Evolutionary conservation across 1,139 yeast genomes (phyloP).

Genomic region (Scheffersomyces illinoinensis): DNA sequence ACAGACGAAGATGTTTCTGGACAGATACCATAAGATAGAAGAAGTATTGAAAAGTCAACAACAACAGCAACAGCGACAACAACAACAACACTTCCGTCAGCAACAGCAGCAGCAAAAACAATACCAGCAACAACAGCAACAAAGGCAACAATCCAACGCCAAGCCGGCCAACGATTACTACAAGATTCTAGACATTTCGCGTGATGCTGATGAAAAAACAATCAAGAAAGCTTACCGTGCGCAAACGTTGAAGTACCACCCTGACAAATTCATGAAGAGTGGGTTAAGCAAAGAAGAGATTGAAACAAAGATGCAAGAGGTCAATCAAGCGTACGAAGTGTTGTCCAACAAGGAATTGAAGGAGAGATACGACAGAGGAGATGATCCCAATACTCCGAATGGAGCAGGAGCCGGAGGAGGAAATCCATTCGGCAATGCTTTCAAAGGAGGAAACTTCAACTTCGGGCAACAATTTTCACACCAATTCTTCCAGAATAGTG

Average conservation of each 20-base stretch:
- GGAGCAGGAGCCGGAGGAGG: slow-evolving; percentile 7
- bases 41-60: slow-evolving; percentile 34
- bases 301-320: slow-evolving; percentile 84
- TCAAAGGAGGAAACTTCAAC: slow-evolving; percentile 5
- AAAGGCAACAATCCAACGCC: slow-evolving; percentile 28
- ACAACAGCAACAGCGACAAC: slow-evolving; percentile 44
- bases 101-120: slow-evolving; percentile 42
- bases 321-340: slow-evolving; percentile 91
- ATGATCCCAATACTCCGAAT: slow-evolving; percentile 52
- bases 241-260: slow-evolving; percentile 81
- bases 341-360: slow-evolving; percentile 66
- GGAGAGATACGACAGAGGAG: slow-evolving; percentile 65
- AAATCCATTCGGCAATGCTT: slow-evolving; percentile 5
- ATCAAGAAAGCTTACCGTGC: slow-evolving; percentile 82
- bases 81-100: slow-evolving; percentile 50
- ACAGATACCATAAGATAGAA: slow-evolving; percentile 28
- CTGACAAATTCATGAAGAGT: slow-evolving; percentile 78
- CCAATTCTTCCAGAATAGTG: slow-evolving; percentile 9
- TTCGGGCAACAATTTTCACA: slow-evolving; percentile 6
- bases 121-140: slow-evolving; percentile 45
- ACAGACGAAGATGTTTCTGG: slow-evolving; percentile 41
- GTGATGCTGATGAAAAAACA: slow-evolving; percentile 69
- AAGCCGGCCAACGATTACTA: slow-evolving; percentile 74
- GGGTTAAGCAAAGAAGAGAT: slow-evolving; percentile 69
- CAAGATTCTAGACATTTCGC: slow-evolving; percentile 68